Conservation (phyloP, 2,329 filamentous ascomycete genomes). For the Chrysosporium keratinophilum region DNA sequence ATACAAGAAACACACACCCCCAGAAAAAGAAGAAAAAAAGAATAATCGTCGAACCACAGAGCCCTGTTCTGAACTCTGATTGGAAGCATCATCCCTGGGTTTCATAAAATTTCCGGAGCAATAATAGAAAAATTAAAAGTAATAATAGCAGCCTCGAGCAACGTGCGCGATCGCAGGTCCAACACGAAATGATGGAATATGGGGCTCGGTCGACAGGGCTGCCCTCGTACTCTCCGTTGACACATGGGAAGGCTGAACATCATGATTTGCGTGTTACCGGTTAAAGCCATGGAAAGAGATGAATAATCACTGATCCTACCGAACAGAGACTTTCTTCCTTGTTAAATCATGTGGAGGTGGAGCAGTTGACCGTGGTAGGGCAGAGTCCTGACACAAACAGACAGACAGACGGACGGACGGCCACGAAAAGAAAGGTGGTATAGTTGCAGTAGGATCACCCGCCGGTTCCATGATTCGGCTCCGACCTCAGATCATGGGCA, state of each 20-base stretch:
- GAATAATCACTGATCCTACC: background rate
- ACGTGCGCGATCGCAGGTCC: too few relatives aligned
- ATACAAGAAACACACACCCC: too few relatives aligned
- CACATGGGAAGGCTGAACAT: background rate
- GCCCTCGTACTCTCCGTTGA: too few relatives aligned
- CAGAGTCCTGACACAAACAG: background rate
- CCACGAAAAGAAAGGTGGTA: background rate
- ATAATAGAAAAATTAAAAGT: background rate
- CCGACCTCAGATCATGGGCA: background rate
- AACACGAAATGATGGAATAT: too few relatives aligned
- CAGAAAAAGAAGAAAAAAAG: too few relatives aligned
- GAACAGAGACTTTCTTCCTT: background rate
- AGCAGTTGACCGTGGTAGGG: background rate
- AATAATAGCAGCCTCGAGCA: background rate
- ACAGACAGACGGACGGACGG: background rate
- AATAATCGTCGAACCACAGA: background rate
- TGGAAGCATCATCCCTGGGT: background rate
- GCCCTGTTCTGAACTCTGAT: background rate
- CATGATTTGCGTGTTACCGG: conserved; percentile 5
- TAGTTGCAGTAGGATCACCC: conserved; percentile 7
- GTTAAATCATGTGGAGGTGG: background rate
- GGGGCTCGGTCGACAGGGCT: too few relatives aligned
- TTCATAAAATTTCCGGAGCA: background rate
- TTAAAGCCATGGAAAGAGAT: background rate
- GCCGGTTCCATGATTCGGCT: conserved; percentile 4